Evolutionary conservation across 192 early-diverging fungal species (phyloP).

Genomic region (Linnemannia hyalina): DNA sequence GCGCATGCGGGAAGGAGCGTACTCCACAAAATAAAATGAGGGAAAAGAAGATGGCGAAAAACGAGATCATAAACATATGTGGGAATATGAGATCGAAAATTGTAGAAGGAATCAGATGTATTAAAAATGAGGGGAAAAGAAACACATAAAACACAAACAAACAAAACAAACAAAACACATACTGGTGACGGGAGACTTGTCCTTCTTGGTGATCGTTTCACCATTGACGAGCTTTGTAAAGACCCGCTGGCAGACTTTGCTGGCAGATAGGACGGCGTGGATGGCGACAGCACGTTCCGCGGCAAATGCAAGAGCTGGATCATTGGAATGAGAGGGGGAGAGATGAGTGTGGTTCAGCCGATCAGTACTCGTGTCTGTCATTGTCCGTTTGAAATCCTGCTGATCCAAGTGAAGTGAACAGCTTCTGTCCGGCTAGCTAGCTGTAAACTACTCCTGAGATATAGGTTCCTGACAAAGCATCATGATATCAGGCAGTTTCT

Average conservation of each 20-base stretch:
- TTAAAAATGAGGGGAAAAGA: not conserved
- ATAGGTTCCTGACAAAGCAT: constrained; percentile 3
- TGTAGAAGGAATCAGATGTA: constrained; percentile 11
- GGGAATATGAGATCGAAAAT: constrained; percentile 21
- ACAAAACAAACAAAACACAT: constrained; percentile 24
- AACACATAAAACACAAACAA: not conserved
- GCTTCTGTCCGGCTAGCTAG: not conserved
- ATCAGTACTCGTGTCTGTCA: not conserved
- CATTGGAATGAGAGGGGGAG: not conserved
- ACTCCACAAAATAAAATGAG: not conserved
- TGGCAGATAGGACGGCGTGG: constrained; percentile 89
- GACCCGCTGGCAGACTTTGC: constrained; percentile 90
- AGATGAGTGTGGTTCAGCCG: not conserved
- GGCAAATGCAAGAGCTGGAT: constrained; percentile 58
- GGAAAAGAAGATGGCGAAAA: not conserved
- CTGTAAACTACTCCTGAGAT: not conserved
- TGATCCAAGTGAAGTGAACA: not conserved
- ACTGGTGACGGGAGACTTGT: constrained; percentile 97
- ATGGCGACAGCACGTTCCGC: constrained; percentile 88
- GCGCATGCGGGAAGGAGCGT: not conserved
- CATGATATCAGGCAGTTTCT: too few relatives aligned
- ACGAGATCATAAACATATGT: constrained; percentile 12
- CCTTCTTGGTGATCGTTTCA: constrained; percentile 91
- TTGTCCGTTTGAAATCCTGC: not conserved
- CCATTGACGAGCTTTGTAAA: constrained; percentile 85